Evolutionary conservation across 2,329 filamentous ascomycete genomes (phyloP), one percentile per base, ranked within the genome.

Genomic region (Domatiomyces globalis): DNA sequence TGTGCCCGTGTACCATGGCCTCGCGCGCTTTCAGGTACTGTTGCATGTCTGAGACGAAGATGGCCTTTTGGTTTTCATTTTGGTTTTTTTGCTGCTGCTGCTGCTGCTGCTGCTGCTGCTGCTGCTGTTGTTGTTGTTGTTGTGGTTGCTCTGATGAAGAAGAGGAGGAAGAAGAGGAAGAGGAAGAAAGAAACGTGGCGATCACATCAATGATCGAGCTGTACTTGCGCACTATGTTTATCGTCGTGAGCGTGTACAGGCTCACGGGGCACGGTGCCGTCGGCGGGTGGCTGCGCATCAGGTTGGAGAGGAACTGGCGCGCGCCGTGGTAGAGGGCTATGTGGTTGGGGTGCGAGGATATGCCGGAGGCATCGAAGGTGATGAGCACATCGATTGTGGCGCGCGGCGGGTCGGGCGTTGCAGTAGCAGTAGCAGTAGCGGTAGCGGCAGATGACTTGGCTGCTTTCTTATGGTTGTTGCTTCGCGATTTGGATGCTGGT

Each of bases 321-420:
- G 87, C 86, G 52, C 90, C 92, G 66, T 85, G 77, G 70, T 88
- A 88, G 7, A 96, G 78, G 5, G 88, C 88, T 56, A 85, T 84
- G 71, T 98, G 92, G 72, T 98, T 98, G 19, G 88, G 87, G 68
- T 98, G 92, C 44, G 79, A 79, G 53, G 87, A 95, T 47, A 98
- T 76, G 53, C 92, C 92, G 47, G 69, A 58, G n/a, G 68, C 65
- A 71, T 98, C 92, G 65, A 98, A 98, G 27, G 92, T 98, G 58
- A 98, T 74, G 60, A 98, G 76, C 25, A 84, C 77, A 67, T 95
- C 87, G 63, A 94, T 87, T 49, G 70, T 74, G 36, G 48, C n/a
- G n/a, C n/a, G n/a, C n/a, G n/a, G n/a, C n/a, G n/a, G 17, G 9
- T 51, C 15, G 17, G 48, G 15, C 25, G 27, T 19, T 5, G 51